Base-by-base conservation (phyloP, 2,329 filamentous ascomycete species). In the Laburnicola sp. region DNA sequence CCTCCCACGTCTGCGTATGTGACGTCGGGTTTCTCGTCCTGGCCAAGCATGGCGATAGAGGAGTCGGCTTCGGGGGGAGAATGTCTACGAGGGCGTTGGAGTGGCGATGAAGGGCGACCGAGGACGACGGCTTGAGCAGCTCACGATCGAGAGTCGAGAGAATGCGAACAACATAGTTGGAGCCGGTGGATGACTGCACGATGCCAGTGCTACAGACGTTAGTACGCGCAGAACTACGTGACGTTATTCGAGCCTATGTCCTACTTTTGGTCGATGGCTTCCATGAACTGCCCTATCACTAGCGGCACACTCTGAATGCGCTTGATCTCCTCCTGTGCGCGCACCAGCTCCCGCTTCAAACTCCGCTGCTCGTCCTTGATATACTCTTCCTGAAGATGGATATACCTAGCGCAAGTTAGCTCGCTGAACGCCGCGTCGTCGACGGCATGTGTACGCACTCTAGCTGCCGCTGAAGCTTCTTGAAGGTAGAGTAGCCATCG, bases 291-390 rank as follows among this genome's bases (percentile, higher is more conserved):
- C 54, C 94, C 94, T 73, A 99, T 99, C 57, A 99, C 94, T 56
- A 99, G 79, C 26, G 94, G 94, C 48, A 99, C 94, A 74, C 91
- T 97, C 79, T 99, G 94, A 74, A 99, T 99, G 62, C 94, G 87
- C 82, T 99, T 99, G 80, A 99, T 99, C 80, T 99, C 94, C 75
- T 99, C 94, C 74, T 99, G 94, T 64, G 94, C 94, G 64, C 94
- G 86, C 48, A 99, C 93, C 45, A 99, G 84, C 80, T 99, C 94
- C 65, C 94, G 86, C 82, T 99, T 99, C 74, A 99, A 77, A 77
- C 91, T 97, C 79, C 91, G 87, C 79, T 99, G 94, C 81, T 99
- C 94, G 85, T 99, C 94, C 80, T 99, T 99, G 85, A 99, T 99
- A 77, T 99, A 99, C 75, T 99, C 94, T 77, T 99, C 94, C 78